A percentile compares a stretch with the other conserved stretches of the same genome.
phyloP scores from a whole-genome alignment of 2,329 filamentous ascomycete genomes.

The Tolypocladium pustulatum region DNA sequence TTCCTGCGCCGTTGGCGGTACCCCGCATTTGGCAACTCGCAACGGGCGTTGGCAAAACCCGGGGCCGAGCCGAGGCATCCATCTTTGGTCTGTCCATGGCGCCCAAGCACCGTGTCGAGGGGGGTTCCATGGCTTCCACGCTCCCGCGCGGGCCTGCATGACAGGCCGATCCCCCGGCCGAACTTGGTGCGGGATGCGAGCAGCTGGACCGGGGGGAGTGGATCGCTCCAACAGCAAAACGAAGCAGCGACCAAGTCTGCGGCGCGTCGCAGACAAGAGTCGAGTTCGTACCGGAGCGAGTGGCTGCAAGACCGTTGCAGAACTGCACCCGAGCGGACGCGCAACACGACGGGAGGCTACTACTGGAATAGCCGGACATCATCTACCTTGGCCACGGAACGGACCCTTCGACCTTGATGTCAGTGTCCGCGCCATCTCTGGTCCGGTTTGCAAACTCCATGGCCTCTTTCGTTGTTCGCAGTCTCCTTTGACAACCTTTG shows the following conservation, averaged over 20 bases:
- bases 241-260: neutral
- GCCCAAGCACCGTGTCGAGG: neutral
- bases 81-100: neutral
- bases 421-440: neutral
- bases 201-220: neutral
- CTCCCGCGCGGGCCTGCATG: neutral
- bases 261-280: neutral
- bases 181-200: neutral
- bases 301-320: neutral
- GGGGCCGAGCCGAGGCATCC: slow-evolving; percentile 1
- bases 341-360: neutral
- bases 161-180: neutral
- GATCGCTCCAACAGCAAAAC: neutral
- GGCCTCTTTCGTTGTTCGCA: neutral
- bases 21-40: neutral
- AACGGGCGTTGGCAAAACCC: neutral
- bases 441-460: neutral
- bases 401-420: neutral
- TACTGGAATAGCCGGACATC: neutral
- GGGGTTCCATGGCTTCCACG: neutral
- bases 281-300: neutral
- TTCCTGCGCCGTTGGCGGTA: neutral
- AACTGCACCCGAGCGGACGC: neutral
- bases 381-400: neutral
- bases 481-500: neutral